These are phyloP conservation scores for Botrytis porri DNA, from an alignment of 2,329 filamentous ascomycete genomes.

Conservation along the genomic window DNA sequence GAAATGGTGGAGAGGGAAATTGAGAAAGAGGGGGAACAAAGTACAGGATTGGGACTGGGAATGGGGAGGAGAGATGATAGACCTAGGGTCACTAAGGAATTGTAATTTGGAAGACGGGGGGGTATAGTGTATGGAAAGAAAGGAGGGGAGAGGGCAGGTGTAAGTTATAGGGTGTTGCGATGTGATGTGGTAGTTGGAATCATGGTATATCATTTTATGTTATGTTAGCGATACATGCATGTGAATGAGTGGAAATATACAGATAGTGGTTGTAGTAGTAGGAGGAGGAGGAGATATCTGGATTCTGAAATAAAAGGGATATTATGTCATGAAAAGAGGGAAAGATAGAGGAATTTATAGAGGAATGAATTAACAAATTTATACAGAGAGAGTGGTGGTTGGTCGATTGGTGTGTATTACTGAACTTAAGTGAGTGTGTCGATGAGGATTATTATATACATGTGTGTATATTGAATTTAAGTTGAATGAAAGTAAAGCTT, in stretches of 20 bases:
- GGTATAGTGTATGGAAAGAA: neutral
- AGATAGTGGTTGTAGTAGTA: neutral
- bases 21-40: constrained; percentile 15
- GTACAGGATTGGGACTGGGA: constrained; percentile 16
- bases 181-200: neutral
- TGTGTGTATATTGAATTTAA: too few species aligned
- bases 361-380: neutral
- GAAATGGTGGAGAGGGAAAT: constrained; percentile 53
- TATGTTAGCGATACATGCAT: neutral
- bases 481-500: too few species aligned
- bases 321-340: neutral
- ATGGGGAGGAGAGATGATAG: constrained; percentile 17
- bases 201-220: neutral
- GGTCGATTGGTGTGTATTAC: neutral
- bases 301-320: neutral
- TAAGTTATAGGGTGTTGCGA: neutral
- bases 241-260: neutral
- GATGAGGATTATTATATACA: too few species aligned
- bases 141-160: neutral
- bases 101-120: neutral
- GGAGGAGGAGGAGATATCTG: neutral
- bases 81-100: constrained; percentile 11
- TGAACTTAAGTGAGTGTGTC: too few species aligned
- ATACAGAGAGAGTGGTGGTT: neutral
- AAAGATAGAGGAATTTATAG: neutral